Conservation (phyloP, 306 rosid genomes). For the Trichosanthes truncata region DNA sequence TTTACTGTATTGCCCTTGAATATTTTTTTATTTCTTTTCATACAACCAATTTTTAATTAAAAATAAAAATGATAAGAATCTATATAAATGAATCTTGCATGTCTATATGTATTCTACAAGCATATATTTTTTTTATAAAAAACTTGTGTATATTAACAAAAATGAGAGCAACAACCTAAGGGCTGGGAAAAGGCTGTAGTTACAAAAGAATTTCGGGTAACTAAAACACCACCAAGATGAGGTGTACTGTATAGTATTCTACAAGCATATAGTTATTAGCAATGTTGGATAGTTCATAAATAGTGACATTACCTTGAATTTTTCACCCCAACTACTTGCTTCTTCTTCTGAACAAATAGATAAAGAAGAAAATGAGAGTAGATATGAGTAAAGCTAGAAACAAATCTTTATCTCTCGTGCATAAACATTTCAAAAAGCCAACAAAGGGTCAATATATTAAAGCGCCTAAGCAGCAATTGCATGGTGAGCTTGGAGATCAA, state of each 20-base stretch:
- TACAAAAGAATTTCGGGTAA: too few relatives aligned
- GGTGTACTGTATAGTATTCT: too few relatives aligned
- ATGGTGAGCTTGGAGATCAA: neutral
- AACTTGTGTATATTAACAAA: too few relatives aligned
- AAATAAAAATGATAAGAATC: neutral
- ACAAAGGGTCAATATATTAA: neutral
- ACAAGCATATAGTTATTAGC: neutral
- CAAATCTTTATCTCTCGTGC: too few relatives aligned
- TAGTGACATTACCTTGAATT: conserved; percentile 1
- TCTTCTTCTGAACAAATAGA: conserved; percentile 6
- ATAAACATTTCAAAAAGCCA: neutral
- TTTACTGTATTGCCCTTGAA: neutral
- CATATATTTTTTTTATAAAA: too few relatives aligned
- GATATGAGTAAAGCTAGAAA: neutral
- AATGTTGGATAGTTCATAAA: neutral
- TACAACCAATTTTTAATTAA: neutral
- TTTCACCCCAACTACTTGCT: neutral
- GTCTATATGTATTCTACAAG: neutral
- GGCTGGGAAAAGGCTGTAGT: too few relatives aligned
- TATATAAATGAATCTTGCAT: neutral
- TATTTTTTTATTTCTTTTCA: neutral
- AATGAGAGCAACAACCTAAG: too few relatives aligned
- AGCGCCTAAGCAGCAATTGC: neutral
- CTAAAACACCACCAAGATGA: too few relatives aligned
- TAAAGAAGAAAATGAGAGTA: neutral